A percentile compares a stretch with the other conserved stretches of the same genome.
Evolutionary conservation across 2,329 filamentous ascomycete species (phyloP).

Genomic region (Venturia carpophila): DNA sequence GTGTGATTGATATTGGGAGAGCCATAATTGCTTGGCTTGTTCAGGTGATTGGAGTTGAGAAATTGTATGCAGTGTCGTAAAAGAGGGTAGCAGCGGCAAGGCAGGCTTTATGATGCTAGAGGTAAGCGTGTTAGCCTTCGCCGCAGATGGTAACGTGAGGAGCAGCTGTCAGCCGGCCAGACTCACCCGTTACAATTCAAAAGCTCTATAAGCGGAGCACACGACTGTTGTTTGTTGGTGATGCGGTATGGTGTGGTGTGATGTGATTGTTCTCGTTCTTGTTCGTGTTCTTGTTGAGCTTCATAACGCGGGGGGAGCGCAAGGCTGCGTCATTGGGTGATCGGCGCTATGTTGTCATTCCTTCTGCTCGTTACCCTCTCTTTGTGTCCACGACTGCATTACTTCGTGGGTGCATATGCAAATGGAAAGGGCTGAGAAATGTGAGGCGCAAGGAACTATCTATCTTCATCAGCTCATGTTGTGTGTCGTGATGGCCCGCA

Average conservation of each 20-base stretch:
- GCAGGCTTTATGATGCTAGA: neutral
- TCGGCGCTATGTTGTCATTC: neutral
- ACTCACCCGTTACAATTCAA: neutral
- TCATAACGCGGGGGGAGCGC: neutral
- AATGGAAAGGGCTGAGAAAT: neutral
- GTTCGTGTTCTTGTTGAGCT: neutral
- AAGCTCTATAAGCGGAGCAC: no score
- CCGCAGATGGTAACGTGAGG: neutral
- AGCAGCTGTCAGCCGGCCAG: neutral
- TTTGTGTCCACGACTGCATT: neutral
- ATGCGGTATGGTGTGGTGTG: neutral
- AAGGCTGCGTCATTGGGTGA: constrained; percentile 1
- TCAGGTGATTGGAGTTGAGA: neutral
- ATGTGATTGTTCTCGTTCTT: neutral
- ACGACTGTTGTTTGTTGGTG: constrained; percentile 3
- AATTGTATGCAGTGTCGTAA: neutral
- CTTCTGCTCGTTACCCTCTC: neutral
- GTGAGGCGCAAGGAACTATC: neutral
- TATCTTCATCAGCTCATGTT: neutral
- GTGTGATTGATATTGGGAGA: constrained; percentile 8
- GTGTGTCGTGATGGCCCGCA: neutral
- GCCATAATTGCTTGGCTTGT: neutral
- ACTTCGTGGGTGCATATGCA: neutral
- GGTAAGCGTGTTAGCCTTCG: neutral
- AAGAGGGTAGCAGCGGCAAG: neutral